A percentile compares a stretch with the other conserved stretches of the same genome.
phyloP scores from a whole-genome alignment of 2,329 filamentous ascomycete genomes.

The Colletotrichum horii region DNA sequence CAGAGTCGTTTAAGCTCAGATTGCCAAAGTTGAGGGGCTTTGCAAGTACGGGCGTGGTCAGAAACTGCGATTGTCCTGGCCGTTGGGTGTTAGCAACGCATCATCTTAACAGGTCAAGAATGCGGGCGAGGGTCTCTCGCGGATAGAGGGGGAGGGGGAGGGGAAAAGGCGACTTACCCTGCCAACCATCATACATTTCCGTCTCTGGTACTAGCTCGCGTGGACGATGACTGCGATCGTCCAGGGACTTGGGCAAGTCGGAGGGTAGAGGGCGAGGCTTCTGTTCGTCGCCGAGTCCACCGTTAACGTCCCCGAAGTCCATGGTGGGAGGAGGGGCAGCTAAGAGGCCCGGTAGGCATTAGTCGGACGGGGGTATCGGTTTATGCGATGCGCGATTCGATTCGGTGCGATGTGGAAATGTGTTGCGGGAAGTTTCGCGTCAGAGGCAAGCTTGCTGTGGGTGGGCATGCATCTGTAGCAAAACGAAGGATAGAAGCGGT shows the following conservation, averaged over 20 bases:
- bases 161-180: constrained; percentile 63
- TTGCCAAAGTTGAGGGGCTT: constrained; percentile 84
- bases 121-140: not conserved
- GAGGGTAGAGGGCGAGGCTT: constrained; percentile 68
- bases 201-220: constrained; percentile 78
- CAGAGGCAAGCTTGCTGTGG: not conserved
- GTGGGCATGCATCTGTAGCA: not conserved
- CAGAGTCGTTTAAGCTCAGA: constrained; percentile 79
- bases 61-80: constrained; percentile 91
- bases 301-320: constrained; percentile 61
- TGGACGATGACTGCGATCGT: constrained; percentile 79
- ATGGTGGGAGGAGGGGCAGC: constrained; percentile 53
- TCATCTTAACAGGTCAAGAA: not conserved
- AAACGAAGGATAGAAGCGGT: not conserved
- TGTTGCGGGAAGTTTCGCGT: constrained; percentile 6
- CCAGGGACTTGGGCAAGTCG: constrained; percentile 89
- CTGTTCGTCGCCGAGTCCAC: constrained; percentile 43
- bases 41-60: constrained; percentile 83
- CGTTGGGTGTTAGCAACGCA: constrained; percentile 2
- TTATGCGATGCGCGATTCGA: constrained; percentile 12
- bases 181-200: constrained; percentile 99
- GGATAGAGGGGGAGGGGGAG: not conserved
- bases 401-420: not conserved
- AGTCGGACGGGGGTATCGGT: constrained; percentile 10
- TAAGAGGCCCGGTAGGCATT: constrained; percentile 20